phyloP scores from a whole-genome alignment of 1,284 basidiomycete genomes.

The Marasmius fiardii region DNA sequence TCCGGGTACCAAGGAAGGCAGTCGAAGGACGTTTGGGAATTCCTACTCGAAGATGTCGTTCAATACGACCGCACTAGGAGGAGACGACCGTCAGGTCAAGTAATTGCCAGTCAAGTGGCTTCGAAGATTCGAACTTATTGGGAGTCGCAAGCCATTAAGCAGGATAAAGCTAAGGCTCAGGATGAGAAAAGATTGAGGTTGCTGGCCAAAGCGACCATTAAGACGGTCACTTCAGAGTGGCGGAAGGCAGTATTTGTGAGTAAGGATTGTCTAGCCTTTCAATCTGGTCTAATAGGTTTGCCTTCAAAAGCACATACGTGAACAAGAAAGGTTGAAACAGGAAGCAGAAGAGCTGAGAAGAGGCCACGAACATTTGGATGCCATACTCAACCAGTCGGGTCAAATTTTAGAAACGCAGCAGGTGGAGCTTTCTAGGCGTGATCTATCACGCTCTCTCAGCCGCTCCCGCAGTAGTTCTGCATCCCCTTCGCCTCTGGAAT shows the following conservation, averaged over 20 bases:
- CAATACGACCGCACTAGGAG: constrained; percentile 28
- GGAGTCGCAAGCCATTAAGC: constrained; percentile 64
- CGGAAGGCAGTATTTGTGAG: constrained; percentile 85
- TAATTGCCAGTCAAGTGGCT: constrained; percentile 60
- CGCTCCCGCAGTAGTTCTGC: constrained; percentile 46
- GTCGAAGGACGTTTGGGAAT: constrained; percentile 49
- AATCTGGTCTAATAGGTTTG: background rate
- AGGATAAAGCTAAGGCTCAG: constrained; percentile 58
- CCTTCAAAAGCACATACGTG: constrained; percentile 60
- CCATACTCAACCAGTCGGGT: constrained; percentile 87
- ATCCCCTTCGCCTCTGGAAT: constrained; percentile 19
- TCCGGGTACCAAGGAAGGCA: constrained; percentile 18
- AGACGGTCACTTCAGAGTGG: constrained; percentile 81
- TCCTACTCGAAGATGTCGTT: constrained; percentile 45
- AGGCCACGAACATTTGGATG: constrained; percentile 82
- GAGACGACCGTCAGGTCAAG: constrained; percentile 42
- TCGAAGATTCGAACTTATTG: constrained; percentile 76
- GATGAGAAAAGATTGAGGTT: constrained; percentile 69
- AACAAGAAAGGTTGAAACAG: constrained; percentile 53
- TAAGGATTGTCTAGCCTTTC: constrained; percentile 16
- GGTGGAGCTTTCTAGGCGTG: constrained; percentile 55
- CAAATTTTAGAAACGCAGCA: constrained; percentile 85
- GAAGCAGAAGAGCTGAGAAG: constrained; percentile 43
- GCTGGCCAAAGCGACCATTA: constrained; percentile 69
- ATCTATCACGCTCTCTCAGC: constrained; percentile 40